A percentile compares a stretch with the other conserved stretches of the same genome.
Evolutionary conservation across 2,329 filamentous ascomycete genomes (phyloP).

Genomic region (Cytospora schulzeri): DNA sequence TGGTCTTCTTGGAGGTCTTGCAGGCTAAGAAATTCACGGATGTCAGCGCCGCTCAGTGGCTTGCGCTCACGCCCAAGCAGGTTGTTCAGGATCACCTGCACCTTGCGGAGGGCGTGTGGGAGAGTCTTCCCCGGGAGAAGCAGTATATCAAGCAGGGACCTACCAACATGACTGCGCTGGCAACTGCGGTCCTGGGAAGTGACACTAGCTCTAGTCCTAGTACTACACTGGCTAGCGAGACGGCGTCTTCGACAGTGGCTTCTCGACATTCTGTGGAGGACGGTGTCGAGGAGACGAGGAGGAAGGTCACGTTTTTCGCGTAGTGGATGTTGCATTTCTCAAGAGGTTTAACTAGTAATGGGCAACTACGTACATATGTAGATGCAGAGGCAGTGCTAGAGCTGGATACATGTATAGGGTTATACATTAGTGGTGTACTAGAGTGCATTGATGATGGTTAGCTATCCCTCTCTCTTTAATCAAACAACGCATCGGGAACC

Average conservation of each 20-base stretch:
- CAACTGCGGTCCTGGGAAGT: neutral
- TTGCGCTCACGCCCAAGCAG: conserved; percentile 59
- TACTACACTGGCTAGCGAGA: neutral
- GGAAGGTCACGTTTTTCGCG: conserved; percentile 26
- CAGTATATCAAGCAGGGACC: conserved; percentile 46
- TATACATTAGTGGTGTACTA: no score
- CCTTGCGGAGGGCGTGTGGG: conserved; percentile 40
- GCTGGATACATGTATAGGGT: no score
- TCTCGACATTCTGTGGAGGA: neutral
- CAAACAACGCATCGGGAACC: no score
- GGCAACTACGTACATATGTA: no score
- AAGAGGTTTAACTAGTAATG: no score
- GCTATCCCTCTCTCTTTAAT: no score
- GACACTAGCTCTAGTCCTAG: neutral
- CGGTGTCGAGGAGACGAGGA: conserved; percentile 15
- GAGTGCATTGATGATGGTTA: no score
- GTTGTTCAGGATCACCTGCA: conserved; percentile 60
- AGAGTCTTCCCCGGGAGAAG: conserved; percentile 43
- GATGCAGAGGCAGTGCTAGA: no score
- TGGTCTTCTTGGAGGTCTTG: conserved; percentile 62
- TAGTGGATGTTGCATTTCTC: neutral
- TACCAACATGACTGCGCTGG: conserved; percentile 27
- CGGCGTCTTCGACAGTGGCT: neutral
- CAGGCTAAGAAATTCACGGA: conserved; percentile 55
- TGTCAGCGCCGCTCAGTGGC: conserved; percentile 60